Evolutionary conservation across 1,139 yeast species (phyloP).

Genomic region (Suhomyces anneliseae): DNA sequence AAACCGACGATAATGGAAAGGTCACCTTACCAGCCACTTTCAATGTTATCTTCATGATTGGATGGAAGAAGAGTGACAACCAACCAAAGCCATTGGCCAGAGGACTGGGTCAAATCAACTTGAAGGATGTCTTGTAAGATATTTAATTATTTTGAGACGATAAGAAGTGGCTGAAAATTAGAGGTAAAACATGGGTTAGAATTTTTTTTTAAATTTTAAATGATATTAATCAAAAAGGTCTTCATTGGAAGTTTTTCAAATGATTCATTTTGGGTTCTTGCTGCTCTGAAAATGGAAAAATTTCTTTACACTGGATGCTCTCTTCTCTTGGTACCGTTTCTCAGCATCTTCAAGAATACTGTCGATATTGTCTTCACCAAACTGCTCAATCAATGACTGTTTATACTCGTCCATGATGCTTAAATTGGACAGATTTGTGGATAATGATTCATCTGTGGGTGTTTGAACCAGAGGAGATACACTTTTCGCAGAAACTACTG

Average conservation of each 20-base stretch:
- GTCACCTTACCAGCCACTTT: conserved; percentile 62
- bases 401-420: conserved; percentile 1
- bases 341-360: conserved; percentile 3
- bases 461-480: too few relatives aligned
- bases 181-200: too few relatives aligned
- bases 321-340: not conserved
- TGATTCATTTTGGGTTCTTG: not conserved
- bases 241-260: not conserved
- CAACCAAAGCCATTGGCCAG: conserved; percentile 75
- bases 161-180: too few relatives aligned
- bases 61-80: conserved; percentile 74
- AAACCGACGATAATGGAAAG: conserved; percentile 45
- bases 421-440: not conserved
- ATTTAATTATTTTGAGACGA: too few relatives aligned
- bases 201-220: too few relatives aligned
- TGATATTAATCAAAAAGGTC: too few relatives aligned
- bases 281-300: not conserved
- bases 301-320: not conserved
- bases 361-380: conserved; percentile 1
- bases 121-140: conserved; percentile 56
- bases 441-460: too few relatives aligned
- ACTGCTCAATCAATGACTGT: conserved; percentile 1
- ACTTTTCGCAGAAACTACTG: too few relatives aligned
- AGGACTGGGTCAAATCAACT: conserved; percentile 66
- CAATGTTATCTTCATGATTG: conserved; percentile 78